Evolutionary conservation across 2,329 filamentous ascomycete genomes (phyloP), one percentile per base, ranked within the genome.

Genomic region (Didymella exigua): DNA sequence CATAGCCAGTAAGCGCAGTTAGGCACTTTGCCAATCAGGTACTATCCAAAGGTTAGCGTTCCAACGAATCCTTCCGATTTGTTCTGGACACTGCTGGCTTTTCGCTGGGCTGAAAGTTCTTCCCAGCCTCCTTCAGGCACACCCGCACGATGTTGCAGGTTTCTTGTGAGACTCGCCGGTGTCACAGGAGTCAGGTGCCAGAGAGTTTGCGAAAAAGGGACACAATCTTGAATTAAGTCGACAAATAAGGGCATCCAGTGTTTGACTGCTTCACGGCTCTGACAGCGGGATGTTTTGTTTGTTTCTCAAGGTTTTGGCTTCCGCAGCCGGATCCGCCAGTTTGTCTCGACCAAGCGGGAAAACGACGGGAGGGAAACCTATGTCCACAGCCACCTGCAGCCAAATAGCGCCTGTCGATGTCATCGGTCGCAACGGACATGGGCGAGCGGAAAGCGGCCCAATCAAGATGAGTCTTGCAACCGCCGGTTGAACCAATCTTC

Each of bases 11-110:
- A 65, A 60, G 60, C 51, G 59, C 61, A 43, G 58, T 52, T 56
- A 53, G 59, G 58, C 55, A 34, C 33, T 30, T 33, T 52, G 58
- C 69, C 65, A 73, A 73, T 73, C 61, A 71, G 55, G 47, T 57
- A 55, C 59, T 56, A 50, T 36, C 30, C 56, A 63, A 61, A 61
- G 54, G 57, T 56, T 65, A 58, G 60, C 60, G 60, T 65, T 64
- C 52, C 54, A 59, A 51, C 52, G 43, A 30, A 48, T 54, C 53
- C 33, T 52, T 61, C 66, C 66, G 62, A 72, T 70, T 70, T 59
- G 68, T 58, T 58, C 60, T 60, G 37, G 59, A 63, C 53, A 53
- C 54, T 49, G 59, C 52, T 59, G 60, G 58, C 50, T 64, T 54
- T 60, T 51, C 52, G 38, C 48, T 54, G 60, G 56, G 55, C 49